Evolutionary conservation across 2,329 filamentous ascomycete genomes (phyloP).

Genomic region (Exophiala dermatitidis): DNA sequence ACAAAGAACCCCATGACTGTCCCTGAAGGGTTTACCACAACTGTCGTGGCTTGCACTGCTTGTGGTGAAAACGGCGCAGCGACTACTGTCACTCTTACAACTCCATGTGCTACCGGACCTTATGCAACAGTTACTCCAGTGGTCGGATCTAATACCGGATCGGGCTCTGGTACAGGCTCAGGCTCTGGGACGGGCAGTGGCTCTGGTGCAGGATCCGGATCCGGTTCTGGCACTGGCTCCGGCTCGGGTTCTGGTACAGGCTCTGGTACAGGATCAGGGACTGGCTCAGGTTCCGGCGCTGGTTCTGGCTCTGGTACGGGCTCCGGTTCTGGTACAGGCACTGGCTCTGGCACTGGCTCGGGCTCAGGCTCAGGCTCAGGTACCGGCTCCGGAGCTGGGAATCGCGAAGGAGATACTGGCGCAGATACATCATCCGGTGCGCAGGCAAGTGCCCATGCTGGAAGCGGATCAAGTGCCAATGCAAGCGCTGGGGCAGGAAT

Average conservation of each 20-base stretch:
- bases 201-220: slow-evolving; percentile 9
- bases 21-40: slow-evolving; percentile 24
- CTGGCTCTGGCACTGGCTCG: slow-evolving; percentile 22
- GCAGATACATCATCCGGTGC: neutral
- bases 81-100: slow-evolving; percentile 23
- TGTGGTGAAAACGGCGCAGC: slow-evolving; percentile 19
- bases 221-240: slow-evolving; percentile 13
- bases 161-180: slow-evolving; percentile 19
- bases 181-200: slow-evolving; percentile 4
- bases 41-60: slow-evolving; percentile 20
- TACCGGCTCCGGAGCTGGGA: slow-evolving; percentile 5
- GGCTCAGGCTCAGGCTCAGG: slow-evolving; percentile 9
- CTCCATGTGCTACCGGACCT: slow-evolving; percentile 23
- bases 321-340: slow-evolving; percentile 5
- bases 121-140: slow-evolving; percentile 22
- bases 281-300: slow-evolving; percentile 5
- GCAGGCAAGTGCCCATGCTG: neutral
- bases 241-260: slow-evolving; percentile 14
- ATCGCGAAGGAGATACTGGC: neutral
- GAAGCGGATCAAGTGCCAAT: neutral
- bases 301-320: slow-evolving; percentile 5
- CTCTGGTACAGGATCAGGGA: slow-evolving; percentile 1
- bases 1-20: slow-evolving; percentile 15
- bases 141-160: slow-evolving; percentile 2
- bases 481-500: neutral